Conservation (phyloP, 1,284 basidiomycete species). For the Peniophora sp. region DNA sequence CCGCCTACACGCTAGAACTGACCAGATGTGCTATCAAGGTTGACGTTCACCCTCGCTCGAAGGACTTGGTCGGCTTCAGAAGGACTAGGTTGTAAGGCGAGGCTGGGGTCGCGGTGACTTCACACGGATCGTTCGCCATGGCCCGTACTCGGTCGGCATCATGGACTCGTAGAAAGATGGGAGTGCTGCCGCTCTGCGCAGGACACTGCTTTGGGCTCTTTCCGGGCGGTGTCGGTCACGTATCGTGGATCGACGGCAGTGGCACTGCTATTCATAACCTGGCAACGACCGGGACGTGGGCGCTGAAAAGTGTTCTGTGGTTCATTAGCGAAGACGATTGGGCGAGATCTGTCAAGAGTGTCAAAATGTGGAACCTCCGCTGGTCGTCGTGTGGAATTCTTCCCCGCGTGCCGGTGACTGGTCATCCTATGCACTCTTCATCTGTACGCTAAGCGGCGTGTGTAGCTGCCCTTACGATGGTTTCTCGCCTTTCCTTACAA, state of each 20-base stretch:
- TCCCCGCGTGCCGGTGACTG: too few species aligned
- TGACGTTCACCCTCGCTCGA: conserved; percentile 37
- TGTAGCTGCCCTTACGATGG: too few species aligned
- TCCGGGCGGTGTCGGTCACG: conserved; percentile 64
- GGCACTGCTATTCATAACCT: conserved; percentile 63
- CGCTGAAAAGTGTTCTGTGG: conserved; percentile 69
- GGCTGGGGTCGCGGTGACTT: conserved; percentile 28
- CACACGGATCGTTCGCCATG: conserved; percentile 33
- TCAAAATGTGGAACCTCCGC: conserved; percentile 57
- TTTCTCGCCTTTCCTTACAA: too few species aligned
- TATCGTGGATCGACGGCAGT: conserved; percentile 75
- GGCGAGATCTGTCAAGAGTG: conserved; percentile 53
- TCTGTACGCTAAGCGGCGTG: too few species aligned
- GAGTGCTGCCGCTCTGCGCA: conserved; percentile 65
- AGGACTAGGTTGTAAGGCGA: conserved; percentile 29
- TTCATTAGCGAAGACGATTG: conserved; percentile 47
- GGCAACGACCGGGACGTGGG: conserved; percentile 48
- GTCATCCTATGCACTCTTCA: too few species aligned
- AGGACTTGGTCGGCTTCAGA: conserved; percentile 41
- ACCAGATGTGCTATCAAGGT: conserved; percentile 61
- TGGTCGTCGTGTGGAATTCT: too few species aligned
- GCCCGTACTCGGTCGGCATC: conserved; percentile 38
- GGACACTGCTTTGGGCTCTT: conserved; percentile 89
- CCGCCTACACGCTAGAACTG: conserved; percentile 77
- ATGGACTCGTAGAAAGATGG: conserved; percentile 35